These are phyloP conservation scores for Clonostachys rhizophaga DNA, from an alignment of 2,329 filamentous ascomycete species.

Conservation along the genomic window DNA sequence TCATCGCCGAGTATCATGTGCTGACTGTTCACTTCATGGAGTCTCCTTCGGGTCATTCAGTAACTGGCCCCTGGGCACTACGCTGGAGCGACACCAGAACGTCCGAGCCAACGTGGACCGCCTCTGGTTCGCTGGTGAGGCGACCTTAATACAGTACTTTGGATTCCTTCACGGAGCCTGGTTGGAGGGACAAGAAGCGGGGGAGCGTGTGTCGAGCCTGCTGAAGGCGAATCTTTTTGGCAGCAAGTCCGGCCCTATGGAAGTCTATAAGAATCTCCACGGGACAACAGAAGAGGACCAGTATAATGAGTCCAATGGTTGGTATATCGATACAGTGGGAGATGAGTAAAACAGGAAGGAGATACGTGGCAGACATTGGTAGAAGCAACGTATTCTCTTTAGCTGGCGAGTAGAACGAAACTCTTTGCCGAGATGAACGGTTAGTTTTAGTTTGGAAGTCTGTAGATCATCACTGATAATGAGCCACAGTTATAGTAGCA, in stretches of 20 bases:
- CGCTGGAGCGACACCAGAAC: slow-evolving; percentile 63
- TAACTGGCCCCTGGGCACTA: slow-evolving; percentile 62
- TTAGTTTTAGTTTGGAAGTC: too few relatives aligned
- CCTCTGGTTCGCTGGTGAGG: slow-evolving; percentile 63
- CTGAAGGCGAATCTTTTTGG: background rate
- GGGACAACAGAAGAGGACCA: slow-evolving; percentile 15
- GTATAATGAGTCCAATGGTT: slow-evolving; percentile 5
- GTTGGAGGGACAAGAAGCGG: slow-evolving; percentile 49
- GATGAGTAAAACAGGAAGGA: too few relatives aligned
- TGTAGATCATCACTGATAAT: too few relatives aligned
- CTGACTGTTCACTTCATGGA: background rate
- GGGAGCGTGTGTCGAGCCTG: slow-evolving; percentile 33
- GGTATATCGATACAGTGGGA: background rate
- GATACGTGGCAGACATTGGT: too few relatives aligned
- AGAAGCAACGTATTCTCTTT: too few relatives aligned
- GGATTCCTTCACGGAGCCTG: slow-evolving; percentile 62
- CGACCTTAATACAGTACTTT: slow-evolving; percentile 57
- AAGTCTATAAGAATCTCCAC: slow-evolving; percentile 19
- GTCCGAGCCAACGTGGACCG: slow-evolving; percentile 58
- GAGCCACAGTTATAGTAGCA: too few relatives aligned
- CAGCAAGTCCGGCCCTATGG: slow-evolving; percentile 13
- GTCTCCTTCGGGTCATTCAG: slow-evolving; percentile 58
- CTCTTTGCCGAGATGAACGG: too few relatives aligned
- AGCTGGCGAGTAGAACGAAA: too few relatives aligned
- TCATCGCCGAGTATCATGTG: too few relatives aligned